Percentiles rank a stretch among this genome's conserved stretches.
phyloP scores from a whole-genome alignment of 108 stramenopile species.

The Skeletonema costatum region DNA sequence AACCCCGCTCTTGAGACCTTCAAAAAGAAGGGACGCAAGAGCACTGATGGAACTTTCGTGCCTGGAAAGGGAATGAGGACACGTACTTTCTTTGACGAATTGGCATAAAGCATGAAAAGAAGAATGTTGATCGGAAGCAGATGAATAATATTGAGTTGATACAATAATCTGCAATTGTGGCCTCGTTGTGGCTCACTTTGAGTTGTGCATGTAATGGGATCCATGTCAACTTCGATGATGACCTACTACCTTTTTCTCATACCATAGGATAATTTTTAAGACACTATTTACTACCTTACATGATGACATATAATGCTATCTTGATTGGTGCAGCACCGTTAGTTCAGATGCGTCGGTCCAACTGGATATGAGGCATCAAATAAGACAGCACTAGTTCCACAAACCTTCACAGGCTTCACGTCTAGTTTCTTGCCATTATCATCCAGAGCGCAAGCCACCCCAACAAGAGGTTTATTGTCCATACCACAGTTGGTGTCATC shows the following conservation, averaged over 20 bases:
- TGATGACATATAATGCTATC: background rate
- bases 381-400: slow-evolving; percentile 78
- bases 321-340: background rate
- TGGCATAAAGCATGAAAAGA: background rate
- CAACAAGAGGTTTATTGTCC: slow-evolving; percentile 75
- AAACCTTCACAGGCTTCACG: slow-evolving; percentile 61
- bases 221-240: background rate
- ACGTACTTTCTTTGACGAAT: slow-evolving; percentile 31
- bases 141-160: too few species aligned
- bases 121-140: too few species aligned
- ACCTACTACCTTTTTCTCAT: background rate
- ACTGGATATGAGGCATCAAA: slow-evolving; percentile 72
- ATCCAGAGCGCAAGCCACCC: slow-evolving; percentile 79
- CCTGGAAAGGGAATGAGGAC: slow-evolving; percentile 53
- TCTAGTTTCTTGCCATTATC: slow-evolving; percentile 52
- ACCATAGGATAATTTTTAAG: background rate
- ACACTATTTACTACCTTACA: background rate
- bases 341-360: slow-evolving; percentile 17
- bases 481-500: slow-evolving; percentile 62
- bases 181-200: background rate
- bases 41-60: slow-evolving; percentile 26
- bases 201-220: background rate
- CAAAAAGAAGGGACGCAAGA: slow-evolving; percentile 32
- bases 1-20: slow-evolving; percentile 50
- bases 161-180: background rate